Evolutionary conservation across 2,329 filamentous ascomycete genomes (phyloP).

Genomic region (Blumeria graminis): DNA sequence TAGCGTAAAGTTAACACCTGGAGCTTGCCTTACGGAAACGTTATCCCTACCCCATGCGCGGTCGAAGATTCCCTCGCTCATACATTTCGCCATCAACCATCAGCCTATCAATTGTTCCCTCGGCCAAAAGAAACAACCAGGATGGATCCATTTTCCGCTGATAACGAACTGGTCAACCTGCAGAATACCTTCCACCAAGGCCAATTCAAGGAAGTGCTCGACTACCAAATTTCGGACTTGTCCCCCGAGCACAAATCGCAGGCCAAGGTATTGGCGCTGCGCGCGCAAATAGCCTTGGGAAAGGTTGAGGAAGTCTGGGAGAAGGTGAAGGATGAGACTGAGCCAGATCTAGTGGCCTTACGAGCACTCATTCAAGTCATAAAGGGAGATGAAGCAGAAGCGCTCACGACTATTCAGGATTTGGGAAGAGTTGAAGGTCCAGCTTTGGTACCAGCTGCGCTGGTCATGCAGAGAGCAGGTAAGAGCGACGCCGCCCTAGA

Average conservation of each 20-base stretch:
- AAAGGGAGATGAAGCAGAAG: conserved; percentile 34
- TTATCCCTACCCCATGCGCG: too few relatives aligned
- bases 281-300: conserved; percentile 62
- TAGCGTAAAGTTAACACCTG: too few relatives aligned
- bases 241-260: conserved; percentile 55
- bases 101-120: too few relatives aligned
- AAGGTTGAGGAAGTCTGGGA: conserved; percentile 49
- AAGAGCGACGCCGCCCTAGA: conserved; percentile 68
- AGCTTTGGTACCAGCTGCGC: conserved; percentile 57
- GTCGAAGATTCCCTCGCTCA: too few relatives aligned
- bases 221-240: conserved; percentile 62
- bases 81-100: too few relatives aligned
- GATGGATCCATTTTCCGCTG: conserved; percentile 48
- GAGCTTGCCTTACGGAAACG: too few relatives aligned
- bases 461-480: conserved; percentile 53
- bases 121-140: too few relatives aligned
- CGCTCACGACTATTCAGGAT: conserved; percentile 37
- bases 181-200: conserved; percentile 52
- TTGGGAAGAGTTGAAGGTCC: conserved; percentile 49
- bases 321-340: conserved; percentile 37
- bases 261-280: conserved; percentile 53
- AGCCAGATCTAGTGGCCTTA: conserved; percentile 54
- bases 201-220: conserved; percentile 66
- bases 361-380: conserved; percentile 47
- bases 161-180: conserved; percentile 48